These are phyloP conservation scores for Xylaria arbuscula DNA, from an alignment of 2,329 filamentous ascomycete species.

Conservation along the genomic window DNA sequence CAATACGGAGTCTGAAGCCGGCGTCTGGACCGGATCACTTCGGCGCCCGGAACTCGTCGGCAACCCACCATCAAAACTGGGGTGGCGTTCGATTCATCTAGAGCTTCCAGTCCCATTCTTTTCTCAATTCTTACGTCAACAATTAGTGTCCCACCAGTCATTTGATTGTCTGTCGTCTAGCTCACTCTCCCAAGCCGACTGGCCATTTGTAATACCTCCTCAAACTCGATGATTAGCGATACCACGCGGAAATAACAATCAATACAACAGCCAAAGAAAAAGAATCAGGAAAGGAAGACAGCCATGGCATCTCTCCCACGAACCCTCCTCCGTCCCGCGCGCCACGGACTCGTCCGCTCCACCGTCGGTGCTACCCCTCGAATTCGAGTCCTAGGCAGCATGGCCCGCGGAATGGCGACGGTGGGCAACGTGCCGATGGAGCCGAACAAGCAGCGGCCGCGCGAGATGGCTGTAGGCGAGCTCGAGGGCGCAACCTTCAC, in stretches of 20 bases:
- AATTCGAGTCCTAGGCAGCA: conserved; percentile 36
- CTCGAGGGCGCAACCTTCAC: conserved; percentile 87
- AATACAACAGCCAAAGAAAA: not conserved
- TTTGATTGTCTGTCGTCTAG: not conserved
- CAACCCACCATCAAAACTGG: conserved; percentile 24
- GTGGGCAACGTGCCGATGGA: conserved; percentile 46
- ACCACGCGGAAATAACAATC: not conserved
- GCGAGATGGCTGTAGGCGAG: conserved; percentile 84
- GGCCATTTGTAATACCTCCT: not conserved
- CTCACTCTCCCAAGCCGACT: not conserved
- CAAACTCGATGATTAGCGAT: not conserved
- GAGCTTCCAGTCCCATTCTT: conserved; percentile 31
- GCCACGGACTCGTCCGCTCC: conserved; percentile 25
- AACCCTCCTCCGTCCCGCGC: conserved; percentile 42
- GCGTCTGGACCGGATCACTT: conserved; percentile 16
- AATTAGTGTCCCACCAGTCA: not conserved
- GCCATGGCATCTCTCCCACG: conserved; percentile 42
- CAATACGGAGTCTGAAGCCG: conserved; percentile 22
- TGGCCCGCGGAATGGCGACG: conserved; percentile 38
- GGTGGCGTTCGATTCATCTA: conserved; percentile 14
- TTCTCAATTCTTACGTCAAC: conserved; percentile 34
- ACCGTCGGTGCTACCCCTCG: conserved; percentile 14
- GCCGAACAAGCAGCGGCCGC: conserved; percentile 42
- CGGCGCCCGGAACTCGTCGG: conserved; percentile 30
- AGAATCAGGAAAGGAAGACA: too few relatives aligned